Percentiles rank a stretch among this genome's conserved stretches.
phyloP scores from a whole-genome alignment of 306 rosid genomes.

The Cucurbita maxima region DNA sequence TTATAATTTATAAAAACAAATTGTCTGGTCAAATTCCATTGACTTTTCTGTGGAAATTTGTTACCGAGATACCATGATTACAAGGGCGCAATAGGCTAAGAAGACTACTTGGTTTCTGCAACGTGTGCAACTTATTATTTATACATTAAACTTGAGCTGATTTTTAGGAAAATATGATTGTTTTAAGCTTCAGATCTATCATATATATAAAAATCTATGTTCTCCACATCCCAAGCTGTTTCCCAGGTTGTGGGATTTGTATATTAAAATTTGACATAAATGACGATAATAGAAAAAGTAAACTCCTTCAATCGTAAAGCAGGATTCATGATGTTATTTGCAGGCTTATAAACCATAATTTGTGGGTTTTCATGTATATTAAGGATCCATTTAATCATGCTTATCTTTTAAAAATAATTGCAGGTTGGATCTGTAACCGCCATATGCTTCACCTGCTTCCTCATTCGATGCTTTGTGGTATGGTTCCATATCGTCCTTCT shows the following conservation, averaged over 20 bases:
- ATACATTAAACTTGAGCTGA: neutral
- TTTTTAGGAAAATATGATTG: neutral
- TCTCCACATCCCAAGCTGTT: neutral
- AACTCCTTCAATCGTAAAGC: neutral
- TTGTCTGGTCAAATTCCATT: neutral
- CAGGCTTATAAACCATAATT: neutral
- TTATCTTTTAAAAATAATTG: conserved; percentile 13
- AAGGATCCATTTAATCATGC: neutral
- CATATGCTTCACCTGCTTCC: conserved; percentile 91
- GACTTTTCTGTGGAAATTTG: neutral
- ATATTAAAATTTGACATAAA: neutral
- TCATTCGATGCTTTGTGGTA: conserved; percentile 87
- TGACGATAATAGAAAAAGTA: neutral
- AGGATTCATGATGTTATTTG: neutral
- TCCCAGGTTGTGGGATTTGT: neutral
- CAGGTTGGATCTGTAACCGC: conserved; percentile 98
- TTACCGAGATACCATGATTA: neutral
- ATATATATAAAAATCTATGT: neutral
- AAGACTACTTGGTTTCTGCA: neutral
- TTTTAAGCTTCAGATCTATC: neutral
- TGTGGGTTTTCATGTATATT: neutral
- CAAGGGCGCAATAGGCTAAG: neutral
- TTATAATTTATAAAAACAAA: neutral
- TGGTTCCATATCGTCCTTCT: conserved; percentile 10
- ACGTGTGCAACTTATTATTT: neutral